Evolutionary conservation across 2,329 filamentous ascomycete species (phyloP).

Genomic region (Pseudogymnoascus pannorum): DNA sequence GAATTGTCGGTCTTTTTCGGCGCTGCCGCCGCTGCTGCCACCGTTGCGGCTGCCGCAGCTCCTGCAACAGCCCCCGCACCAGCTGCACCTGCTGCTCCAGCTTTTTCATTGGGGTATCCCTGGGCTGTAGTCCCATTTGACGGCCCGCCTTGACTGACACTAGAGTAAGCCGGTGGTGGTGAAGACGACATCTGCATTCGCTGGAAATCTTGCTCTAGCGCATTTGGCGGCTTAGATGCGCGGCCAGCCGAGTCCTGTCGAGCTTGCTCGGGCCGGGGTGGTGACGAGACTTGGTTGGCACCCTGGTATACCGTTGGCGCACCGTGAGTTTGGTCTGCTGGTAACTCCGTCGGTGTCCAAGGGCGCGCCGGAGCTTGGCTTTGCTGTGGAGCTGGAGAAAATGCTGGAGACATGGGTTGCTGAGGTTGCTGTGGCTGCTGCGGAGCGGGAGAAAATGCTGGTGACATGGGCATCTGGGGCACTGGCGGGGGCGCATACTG

Average conservation of each 20-base stretch:
- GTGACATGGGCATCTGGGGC: conserved; percentile 31
- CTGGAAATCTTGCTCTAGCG: conserved; percentile 81
- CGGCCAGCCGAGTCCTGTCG: conserved; percentile 21
- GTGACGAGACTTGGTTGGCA: conserved; percentile 55
- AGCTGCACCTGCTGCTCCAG: conserved; percentile 19
- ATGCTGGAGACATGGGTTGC: conserved; percentile 25
- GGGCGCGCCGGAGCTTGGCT: conserved; percentile 47
- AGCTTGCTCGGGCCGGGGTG: conserved; percentile 35
- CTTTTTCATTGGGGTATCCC: conserved; percentile 71
- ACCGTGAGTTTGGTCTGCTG: conserved; percentile 78
- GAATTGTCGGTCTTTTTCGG: conserved; percentile 30
- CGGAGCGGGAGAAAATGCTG: conserved; percentile 23
- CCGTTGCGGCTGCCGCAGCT: conserved; percentile 21
- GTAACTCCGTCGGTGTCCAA: conserved; percentile 92
- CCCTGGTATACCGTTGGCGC: conserved; percentile 91
- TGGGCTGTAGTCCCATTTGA: conserved; percentile 40
- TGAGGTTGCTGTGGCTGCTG: conserved; percentile 32
- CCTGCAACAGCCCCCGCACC: conserved; percentile 19
- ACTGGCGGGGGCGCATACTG: conserved; percentile 58
- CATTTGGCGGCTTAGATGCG: conserved; percentile 50
- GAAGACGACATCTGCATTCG: conserved; percentile 73
- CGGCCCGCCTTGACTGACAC: conserved; percentile 45
- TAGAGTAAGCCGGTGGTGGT: conserved; percentile 93
- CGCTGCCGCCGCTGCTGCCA: conserved; percentile 21
- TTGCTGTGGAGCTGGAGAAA: conserved; percentile 24